Conservation (phyloP, 768 basidiomycete genomes). For the Phaffia tasmanica region DNA sequence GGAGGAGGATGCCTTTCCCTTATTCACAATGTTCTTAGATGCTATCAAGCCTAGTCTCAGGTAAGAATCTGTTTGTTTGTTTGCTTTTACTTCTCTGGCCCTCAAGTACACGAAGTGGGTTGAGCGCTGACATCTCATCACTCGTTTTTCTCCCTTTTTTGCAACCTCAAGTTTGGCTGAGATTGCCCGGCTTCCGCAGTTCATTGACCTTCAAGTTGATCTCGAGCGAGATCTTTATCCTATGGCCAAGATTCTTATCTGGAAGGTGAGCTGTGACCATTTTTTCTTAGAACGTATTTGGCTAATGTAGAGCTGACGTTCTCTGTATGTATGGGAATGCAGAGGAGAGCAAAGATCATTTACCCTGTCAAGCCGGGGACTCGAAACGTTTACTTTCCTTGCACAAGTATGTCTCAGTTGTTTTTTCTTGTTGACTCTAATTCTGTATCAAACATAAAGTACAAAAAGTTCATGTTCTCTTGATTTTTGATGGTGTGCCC, state of each 20-base stretch:
- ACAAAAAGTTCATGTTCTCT: slow-evolving; percentile 35
- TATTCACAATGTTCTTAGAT: slow-evolving; percentile 41
- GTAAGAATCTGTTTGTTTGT: not conserved
- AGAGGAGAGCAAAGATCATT: slow-evolving; percentile 71
- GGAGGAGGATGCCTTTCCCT: slow-evolving; percentile 9
- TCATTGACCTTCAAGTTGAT: slow-evolving; percentile 27
- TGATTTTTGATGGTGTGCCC: slow-evolving; percentile 7
- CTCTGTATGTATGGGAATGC: not conserved
- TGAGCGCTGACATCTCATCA: not conserved
- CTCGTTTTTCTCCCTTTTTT: not conserved
- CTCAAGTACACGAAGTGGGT: no score
- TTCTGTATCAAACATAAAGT: slow-evolving; percentile 41
- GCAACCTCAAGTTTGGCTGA: slow-evolving; percentile 31
- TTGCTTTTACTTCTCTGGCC: no score
- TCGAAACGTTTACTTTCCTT: slow-evolving; percentile 67
- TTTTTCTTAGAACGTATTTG: not conserved
- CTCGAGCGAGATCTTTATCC: slow-evolving; percentile 60
- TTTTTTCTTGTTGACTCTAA: slow-evolving; percentile 45
- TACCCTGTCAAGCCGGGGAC: slow-evolving; percentile 69
- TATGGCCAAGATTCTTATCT: slow-evolving; percentile 82
- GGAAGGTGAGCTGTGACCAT: slow-evolving; percentile 44
- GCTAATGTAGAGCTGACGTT: not conserved
- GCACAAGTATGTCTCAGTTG: slow-evolving; percentile 34
- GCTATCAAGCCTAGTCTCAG: slow-evolving; percentile 33
- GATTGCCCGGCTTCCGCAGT: slow-evolving; percentile 34